Evolutionary conservation across 345 rosid species (phyloP).

Genomic region (Gossypium thurberi): DNA sequence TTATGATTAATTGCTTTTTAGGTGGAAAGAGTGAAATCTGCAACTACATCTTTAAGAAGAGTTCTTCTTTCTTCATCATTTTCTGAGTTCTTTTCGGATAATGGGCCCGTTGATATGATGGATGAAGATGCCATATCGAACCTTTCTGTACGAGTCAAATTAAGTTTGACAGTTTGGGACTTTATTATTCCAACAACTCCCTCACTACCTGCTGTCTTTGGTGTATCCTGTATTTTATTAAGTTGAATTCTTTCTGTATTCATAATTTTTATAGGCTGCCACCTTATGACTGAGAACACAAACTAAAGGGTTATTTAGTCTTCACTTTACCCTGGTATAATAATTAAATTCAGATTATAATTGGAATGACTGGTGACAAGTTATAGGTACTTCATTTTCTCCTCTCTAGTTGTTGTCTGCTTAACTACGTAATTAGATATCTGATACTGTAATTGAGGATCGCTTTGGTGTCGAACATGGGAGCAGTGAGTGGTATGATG

Average conservation of each 20-base stretch:
- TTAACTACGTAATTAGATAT: slow-evolving; percentile 44
- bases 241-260: not conserved
- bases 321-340: not conserved
- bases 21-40: slow-evolving; percentile 47
- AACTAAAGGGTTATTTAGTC: not conserved
- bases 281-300: slow-evolving; percentile 2
- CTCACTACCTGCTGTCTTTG: slow-evolving; percentile 95
- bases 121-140: slow-evolving; percentile 89
- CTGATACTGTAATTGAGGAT: slow-evolving; percentile 96
- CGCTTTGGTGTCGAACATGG: slow-evolving; percentile 89
- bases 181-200: slow-evolving; percentile 82
- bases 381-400: slow-evolving; percentile 1
- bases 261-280: not conserved
- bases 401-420: slow-evolving; percentile 2
- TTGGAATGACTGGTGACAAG: slow-evolving; percentile 1
- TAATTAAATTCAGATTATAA: not conserved
- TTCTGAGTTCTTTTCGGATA: slow-evolving; percentile 74
- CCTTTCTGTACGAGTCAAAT: slow-evolving; percentile 70
- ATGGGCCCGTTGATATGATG: slow-evolving; percentile 75
- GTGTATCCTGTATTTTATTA: slow-evolving; percentile 51
- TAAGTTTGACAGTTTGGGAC: slow-evolving; percentile 91
- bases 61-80: slow-evolving; percentile 77
- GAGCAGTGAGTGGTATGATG: slow-evolving; percentile 71
- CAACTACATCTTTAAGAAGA: slow-evolving; percentile 72
- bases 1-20: slow-evolving; percentile 13